Percentiles rank a stretch among this genome's conserved stretches.
phyloP scores from a whole-genome alignment of 805 yeast species.

The Metschnikowia vanudenii region DNA sequence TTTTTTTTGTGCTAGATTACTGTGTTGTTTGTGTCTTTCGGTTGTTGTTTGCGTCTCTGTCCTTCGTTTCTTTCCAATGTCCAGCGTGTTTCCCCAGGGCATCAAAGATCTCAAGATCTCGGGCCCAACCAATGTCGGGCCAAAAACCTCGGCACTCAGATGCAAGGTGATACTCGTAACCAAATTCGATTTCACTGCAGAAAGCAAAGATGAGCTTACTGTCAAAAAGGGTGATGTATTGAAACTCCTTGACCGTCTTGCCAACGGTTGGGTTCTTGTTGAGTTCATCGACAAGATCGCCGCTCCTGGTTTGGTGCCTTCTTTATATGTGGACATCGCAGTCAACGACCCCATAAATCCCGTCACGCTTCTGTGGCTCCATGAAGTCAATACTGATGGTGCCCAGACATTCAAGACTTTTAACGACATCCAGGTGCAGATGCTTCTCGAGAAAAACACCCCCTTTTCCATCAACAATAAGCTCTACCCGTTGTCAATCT shows the following conservation, averaged over 20 bases:
- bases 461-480: slow-evolving; percentile 31
- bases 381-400: slow-evolving; percentile 14
- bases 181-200: slow-evolving; percentile 45
- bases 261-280: slow-evolving; percentile 56
- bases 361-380: slow-evolving; percentile 38
- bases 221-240: slow-evolving; percentile 51
- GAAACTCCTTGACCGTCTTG: slow-evolving; percentile 46
- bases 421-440: slow-evolving; percentile 29
- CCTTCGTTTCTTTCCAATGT: slow-evolving; percentile 11
- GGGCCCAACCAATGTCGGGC: slow-evolving; percentile 19
- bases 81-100: slow-evolving; percentile 16
- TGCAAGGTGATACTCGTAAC: slow-evolving; percentile 44
- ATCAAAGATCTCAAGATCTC: slow-evolving; percentile 22
- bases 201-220: slow-evolving; percentile 43
- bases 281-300: slow-evolving; percentile 50
- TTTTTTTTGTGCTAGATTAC: too few relatives aligned
- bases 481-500: slow-evolving; percentile 33
- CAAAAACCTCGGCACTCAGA: slow-evolving; percentile 18
- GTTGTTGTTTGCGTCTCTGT: too few relatives aligned
- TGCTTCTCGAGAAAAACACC: slow-evolving; percentile 19
- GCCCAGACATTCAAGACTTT: slow-evolving; percentile 17
- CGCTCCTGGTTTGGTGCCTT: slow-evolving; percentile 52
- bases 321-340: slow-evolving; percentile 48
- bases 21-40: too few relatives aligned
- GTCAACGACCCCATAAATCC: slow-evolving; percentile 40